A percentile compares a stretch with the other conserved stretches of the same genome.
Conservation (phyloP, 768 basidiomycete species). For the Mycena alexandri region DNA sequence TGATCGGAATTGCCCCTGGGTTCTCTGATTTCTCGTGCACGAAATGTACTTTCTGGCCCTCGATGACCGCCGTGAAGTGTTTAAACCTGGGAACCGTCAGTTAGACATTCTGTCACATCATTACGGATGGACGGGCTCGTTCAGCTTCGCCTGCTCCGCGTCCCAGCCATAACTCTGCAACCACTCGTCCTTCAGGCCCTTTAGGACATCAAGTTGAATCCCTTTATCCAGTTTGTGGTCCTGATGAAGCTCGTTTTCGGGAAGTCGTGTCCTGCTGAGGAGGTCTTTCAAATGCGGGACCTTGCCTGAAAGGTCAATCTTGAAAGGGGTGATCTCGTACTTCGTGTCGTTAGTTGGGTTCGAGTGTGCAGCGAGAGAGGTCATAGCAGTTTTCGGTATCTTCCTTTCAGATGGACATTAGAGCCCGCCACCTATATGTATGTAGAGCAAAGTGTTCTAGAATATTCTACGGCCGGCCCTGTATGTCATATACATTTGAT, state of each 20-base stretch:
- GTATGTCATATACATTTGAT: too few relatives aligned
- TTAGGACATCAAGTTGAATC: slow-evolving; percentile 1
- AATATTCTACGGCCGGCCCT: too few relatives aligned
- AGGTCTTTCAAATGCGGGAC: slow-evolving; percentile 2
- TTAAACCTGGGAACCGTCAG: slow-evolving; percentile 7
- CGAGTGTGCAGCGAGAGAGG: too few relatives aligned
- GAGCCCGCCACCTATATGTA: too few relatives aligned
- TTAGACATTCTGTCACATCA: not conserved
- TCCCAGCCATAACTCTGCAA: slow-evolving; percentile 11
- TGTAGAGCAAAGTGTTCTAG: too few relatives aligned
- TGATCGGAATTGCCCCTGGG: slow-evolving; percentile 20
- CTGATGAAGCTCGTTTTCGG: not conserved
- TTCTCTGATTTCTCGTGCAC: slow-evolving; percentile 24
- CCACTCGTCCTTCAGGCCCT: slow-evolving; percentile 5
- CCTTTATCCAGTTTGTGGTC: slow-evolving; percentile 9
- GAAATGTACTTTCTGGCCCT: slow-evolving; percentile 31
- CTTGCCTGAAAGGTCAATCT: slow-evolving; percentile 8
- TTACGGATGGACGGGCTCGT: not conserved
- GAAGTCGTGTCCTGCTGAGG: not conserved
- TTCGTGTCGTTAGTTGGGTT: too few relatives aligned
- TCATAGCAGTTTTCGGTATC: too few relatives aligned
- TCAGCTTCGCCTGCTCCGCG: slow-evolving; percentile 10
- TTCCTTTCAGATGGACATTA: too few relatives aligned
- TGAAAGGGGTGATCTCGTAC: slow-evolving; percentile 9
- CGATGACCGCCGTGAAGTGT: slow-evolving; percentile 36